These are phyloP conservation scores for Patellaria atrata DNA, from an alignment of 495 filamentous ascomycete species.

Conservation along the genomic window DNA sequence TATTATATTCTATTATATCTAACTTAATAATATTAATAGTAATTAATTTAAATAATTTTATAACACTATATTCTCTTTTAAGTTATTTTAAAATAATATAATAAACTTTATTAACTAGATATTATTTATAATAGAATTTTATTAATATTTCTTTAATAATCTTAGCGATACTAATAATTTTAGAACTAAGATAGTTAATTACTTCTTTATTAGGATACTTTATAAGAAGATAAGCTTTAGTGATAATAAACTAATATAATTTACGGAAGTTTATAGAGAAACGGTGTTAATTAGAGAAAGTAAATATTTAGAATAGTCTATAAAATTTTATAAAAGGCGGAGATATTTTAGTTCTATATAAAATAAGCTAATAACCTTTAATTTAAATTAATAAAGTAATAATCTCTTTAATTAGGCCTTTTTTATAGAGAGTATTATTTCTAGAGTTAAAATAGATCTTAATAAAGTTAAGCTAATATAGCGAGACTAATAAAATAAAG, in stretches of 20 bases:
- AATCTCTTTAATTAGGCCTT: background rate
- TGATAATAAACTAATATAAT: constrained; percentile 1
- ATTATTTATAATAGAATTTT: constrained; percentile 6
- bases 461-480: constrained; percentile 1
- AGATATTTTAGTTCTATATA: constrained; percentile 3
- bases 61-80: constrained; percentile 1
- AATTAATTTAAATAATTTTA: constrained; percentile 4
- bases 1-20: constrained; percentile 4
- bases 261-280: background rate
- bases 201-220: constrained; percentile 1
- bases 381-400: constrained; percentile 2
- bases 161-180: constrained; percentile 1
- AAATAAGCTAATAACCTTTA: constrained; percentile 4
- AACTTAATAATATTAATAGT: constrained; percentile 8
- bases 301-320: background rate
- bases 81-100: constrained; percentile 5
- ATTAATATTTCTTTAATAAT: background rate
- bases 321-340: background rate
- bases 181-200: constrained; percentile 1
- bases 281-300: constrained; percentile 3
- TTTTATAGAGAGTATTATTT: constrained; percentile 2
- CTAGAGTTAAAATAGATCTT: constrained; percentile 10
- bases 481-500: constrained; percentile 6
- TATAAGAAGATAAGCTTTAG: constrained; percentile 4
- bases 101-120: constrained; percentile 5